These are phyloP conservation scores for Corchorus capsularis DNA, from an alignment of 345 rosid species.

Conservation along the genomic window DNA sequence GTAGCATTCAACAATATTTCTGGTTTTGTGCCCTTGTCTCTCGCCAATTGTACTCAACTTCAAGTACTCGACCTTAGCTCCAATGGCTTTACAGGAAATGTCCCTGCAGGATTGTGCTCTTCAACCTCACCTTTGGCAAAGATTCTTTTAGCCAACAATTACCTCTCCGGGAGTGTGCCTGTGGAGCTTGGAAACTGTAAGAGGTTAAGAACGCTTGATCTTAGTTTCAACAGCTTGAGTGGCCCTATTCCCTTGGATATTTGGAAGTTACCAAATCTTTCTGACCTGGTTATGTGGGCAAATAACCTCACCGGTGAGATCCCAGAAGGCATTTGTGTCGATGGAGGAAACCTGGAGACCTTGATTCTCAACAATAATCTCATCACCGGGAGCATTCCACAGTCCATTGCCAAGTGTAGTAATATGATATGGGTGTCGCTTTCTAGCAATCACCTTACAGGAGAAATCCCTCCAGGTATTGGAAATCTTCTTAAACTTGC, in stretches of 20 bases:
- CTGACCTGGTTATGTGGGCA: conserved; percentile 92
- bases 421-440: conserved; percentile 94
- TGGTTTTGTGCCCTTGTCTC: conserved; percentile 67
- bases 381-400: conserved; percentile 67
- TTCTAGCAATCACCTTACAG: conserved; percentile 68
- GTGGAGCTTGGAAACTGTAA: conserved; percentile 72
- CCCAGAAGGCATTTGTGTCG: conserved; percentile 67
- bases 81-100: conserved; percentile 59
- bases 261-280: conserved; percentile 74
- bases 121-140: conserved; percentile 56
- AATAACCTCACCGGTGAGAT: conserved; percentile 85
- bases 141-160: conserved; percentile 66
- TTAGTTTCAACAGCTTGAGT: conserved; percentile 77
- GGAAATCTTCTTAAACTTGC: conserved; percentile 70
- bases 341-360: conserved; percentile 80
- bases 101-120: conserved; percentile 70
- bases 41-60: conserved; percentile 58
- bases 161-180: conserved; percentile 76
- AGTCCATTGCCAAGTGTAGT: conserved; percentile 71
- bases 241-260: conserved; percentile 68
- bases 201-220: conserved; percentile 68
- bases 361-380: conserved; percentile 88
- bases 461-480: conserved; percentile 69
- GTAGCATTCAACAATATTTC: conserved; percentile 78
- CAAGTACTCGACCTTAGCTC: conserved; percentile 85